Conservation (phyloP, 352 stramenopile genomes). For the Globisporangium acanthophoron region DNA sequence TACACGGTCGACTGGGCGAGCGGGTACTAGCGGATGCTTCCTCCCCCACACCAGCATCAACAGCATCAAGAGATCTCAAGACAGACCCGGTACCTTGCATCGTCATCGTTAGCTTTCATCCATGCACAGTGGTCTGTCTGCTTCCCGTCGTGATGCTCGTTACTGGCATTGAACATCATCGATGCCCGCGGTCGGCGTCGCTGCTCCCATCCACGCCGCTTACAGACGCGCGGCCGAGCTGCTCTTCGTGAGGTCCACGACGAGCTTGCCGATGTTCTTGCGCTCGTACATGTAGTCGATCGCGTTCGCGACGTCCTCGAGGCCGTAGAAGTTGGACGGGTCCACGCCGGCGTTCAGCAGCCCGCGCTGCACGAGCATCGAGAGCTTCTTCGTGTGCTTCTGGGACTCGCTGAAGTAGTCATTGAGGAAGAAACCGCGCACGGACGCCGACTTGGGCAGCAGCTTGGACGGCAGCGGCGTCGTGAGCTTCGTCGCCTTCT, state of each 20-base stretch:
- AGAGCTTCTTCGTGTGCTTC: slow-evolving; percentile 38
- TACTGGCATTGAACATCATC: too few species aligned
- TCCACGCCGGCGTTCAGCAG: slow-evolving; percentile 35
- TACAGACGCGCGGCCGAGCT: slow-evolving; percentile 44
- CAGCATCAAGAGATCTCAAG: too few species aligned
- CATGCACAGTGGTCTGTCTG: too few species aligned
- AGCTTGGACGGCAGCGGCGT: slow-evolving; percentile 32
- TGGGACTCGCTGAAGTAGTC: slow-evolving; percentile 22
- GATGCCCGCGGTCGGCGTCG: too few species aligned
- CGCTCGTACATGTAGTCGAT: slow-evolving; percentile 49
- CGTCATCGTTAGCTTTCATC: too few species aligned
- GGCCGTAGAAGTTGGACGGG: slow-evolving; percentile 32
- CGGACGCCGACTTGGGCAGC: slow-evolving; percentile 32
- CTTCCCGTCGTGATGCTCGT: too few species aligned
- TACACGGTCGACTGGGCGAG: slow-evolving; percentile 46
- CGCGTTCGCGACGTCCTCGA: slow-evolving; percentile 44
- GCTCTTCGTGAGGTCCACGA: slow-evolving; percentile 43
- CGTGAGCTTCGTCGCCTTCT: slow-evolving; percentile 20
- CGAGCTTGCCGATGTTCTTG: slow-evolving; percentile 79
- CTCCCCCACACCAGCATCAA: too few species aligned
- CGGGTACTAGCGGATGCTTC: slow-evolving; percentile 61
- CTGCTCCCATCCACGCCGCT: too few species aligned
- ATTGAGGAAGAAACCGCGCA: slow-evolving; percentile 44
- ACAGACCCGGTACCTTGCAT: too few species aligned
- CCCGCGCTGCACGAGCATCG: slow-evolving; percentile 32